These are phyloP conservation scores for Sporisorium iseilematis-ciliati DNA, from an alignment of 1,284 basidiomycete species.

Conservation along the genomic window DNA sequence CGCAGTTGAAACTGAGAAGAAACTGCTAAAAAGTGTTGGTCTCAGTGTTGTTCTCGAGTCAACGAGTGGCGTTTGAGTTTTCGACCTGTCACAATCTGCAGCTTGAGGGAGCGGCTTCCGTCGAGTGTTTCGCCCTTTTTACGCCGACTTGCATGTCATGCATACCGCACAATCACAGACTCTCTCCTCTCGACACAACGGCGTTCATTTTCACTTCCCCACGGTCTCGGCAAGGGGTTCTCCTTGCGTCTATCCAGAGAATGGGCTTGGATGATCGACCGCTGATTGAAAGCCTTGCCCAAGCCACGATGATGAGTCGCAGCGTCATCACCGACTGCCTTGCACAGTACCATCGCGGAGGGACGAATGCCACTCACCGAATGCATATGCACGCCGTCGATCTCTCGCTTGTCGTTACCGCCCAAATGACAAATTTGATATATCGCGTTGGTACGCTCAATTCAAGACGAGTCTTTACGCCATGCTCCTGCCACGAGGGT, in stretches of 20 bases:
- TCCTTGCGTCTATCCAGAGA: constrained; percentile 18
- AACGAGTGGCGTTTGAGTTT: background rate
- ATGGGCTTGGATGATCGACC: background rate
- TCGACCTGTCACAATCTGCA: constrained; percentile 16
- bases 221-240: constrained; percentile 30
- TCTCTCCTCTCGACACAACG: background rate
- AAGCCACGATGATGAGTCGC: background rate
- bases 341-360: background rate
- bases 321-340: background rate
- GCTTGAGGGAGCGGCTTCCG: too few relatives aligned
- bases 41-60: constrained; percentile 33
- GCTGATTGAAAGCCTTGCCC: too few relatives aligned
- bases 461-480: too few relatives aligned
- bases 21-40: constrained; percentile 26
- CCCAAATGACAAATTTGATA: constrained; percentile 11
- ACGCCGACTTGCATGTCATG: constrained; percentile 34
- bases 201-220: constrained; percentile 9
- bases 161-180: background rate
- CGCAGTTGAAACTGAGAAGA: background rate
- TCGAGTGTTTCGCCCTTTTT: constrained; percentile 1
- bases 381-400: constrained; percentile 16
- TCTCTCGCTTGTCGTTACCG: constrained; percentile 7
- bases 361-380: background rate
- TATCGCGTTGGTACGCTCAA: constrained; percentile 6
- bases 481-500: constrained; percentile 1